These are phyloP conservation scores for Borealophlyctis nickersoniae DNA, from an alignment of 192 early-diverging fungal genomes.

Conservation along the genomic window DNA sequence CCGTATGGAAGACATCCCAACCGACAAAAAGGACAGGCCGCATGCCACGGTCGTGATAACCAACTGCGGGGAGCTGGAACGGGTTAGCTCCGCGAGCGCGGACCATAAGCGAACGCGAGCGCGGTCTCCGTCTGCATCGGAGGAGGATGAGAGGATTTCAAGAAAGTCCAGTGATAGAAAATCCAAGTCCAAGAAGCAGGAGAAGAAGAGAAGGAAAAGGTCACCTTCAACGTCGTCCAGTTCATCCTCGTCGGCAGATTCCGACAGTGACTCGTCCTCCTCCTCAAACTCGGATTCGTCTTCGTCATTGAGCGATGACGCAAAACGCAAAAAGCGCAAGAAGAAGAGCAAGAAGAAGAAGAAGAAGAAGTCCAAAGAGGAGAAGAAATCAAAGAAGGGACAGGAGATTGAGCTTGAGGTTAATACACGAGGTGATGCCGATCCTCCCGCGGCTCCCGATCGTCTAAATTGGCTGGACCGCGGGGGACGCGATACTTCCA, in stretches of 20 bases:
- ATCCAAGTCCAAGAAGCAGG: constrained; percentile 10
- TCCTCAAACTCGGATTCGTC: constrained; percentile 15
- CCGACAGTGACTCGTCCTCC: constrained; percentile 21
- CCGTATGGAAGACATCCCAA: constrained; percentile 72
- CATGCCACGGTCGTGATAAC: constrained; percentile 71
- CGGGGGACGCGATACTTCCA: not conserved
- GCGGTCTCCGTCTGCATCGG: not conserved
- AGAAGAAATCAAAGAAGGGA: constrained; percentile 1
- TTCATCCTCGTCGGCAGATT: constrained; percentile 8
- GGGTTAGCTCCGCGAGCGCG: constrained; percentile 8
- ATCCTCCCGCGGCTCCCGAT: too few relatives aligned
- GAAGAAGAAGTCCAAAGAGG: constrained; percentile 26
- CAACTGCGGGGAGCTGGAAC: constrained; percentile 84
- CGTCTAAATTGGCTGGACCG: too few relatives aligned
- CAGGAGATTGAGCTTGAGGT: constrained; percentile 9
- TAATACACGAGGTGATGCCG: not conserved
- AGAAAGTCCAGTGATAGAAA: constrained; percentile 3
- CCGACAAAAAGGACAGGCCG: constrained; percentile 78
- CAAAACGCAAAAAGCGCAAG: constrained; percentile 33
- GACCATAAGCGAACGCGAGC: not conserved
- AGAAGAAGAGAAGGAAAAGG: constrained; percentile 14
- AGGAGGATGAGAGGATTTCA: constrained; percentile 13
- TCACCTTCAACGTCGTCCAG: constrained; percentile 25
- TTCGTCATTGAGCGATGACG: constrained; percentile 32
- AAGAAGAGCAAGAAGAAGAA: constrained; percentile 38